Evolutionary conservation across 2,329 filamentous ascomycete species (phyloP), one percentile per base, ranked within the genome.

Genomic region (Arthrobotrys pseudoclavata): DNA sequence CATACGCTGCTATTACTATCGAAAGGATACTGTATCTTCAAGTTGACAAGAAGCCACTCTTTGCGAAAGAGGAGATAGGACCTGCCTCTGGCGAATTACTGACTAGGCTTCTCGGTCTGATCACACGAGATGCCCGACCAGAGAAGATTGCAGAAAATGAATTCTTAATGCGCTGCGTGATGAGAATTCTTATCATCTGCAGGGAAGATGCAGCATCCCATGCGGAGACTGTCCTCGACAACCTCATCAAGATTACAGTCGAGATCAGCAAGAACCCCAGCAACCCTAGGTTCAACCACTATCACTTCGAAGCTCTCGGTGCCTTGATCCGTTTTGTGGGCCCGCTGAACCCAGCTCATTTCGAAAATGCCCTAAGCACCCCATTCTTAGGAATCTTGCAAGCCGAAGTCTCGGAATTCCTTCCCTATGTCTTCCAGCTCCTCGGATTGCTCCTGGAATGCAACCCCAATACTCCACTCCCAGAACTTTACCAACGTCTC

Each of bases 61-160:
- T 99, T 81, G 87, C 91, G 31, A 89, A 92, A 52, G 87, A 88
- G 10, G 92, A 93, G 80, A 93, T 99, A 68, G 89, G 91, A 74
- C 91, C 91, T 89, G 96, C 79, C 90, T 95, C 68, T 24, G 94
- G 94, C 83, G 93, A 97, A 80, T 88, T 99, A 1, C 86, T 98
- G 20, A 88, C 93, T 67, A 95, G 98, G 82, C 87, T 99, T 12
- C 98, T 99, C 87, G 91, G 91, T 79, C 87, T 99, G 64, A 93
- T 99, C 80, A 92, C 96, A 83, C 93, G 92, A 83, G 91, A 97
- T 81, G 87, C 88, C 3, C 91, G 92, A 10, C 91, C 96, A 0
- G 90, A 95, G 80, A 99, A 98, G 86, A 90, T 99, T 79, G 96
- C 99, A 83, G 96, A 99, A 84, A 99, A 99, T 83, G 96, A 99